phyloP scores from a whole-genome alignment of 345 rosid genomes.

The Brassica nigra region DNA sequence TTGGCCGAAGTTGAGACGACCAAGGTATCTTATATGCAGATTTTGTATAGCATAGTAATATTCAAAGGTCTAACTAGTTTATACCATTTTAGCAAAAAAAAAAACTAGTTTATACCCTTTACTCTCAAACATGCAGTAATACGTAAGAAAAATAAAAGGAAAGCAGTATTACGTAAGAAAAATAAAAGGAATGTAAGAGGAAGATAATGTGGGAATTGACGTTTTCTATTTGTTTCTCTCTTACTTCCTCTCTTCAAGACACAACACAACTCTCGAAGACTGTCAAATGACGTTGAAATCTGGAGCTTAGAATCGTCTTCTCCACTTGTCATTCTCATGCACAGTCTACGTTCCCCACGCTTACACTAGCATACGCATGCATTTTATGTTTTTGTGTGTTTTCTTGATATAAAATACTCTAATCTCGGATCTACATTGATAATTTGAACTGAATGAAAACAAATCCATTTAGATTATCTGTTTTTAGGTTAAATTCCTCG shows the following conservation, averaged over 20 bases:
- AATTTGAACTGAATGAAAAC: not conserved
- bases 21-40: not conserved
- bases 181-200: slow-evolving; percentile 26
- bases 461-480: slow-evolving; percentile 5
- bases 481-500: too few relatives aligned
- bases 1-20: not conserved
- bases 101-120: not conserved
- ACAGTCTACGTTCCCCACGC: slow-evolving; percentile 21
- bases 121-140: not conserved
- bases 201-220: slow-evolving; percentile 64
- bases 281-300: slow-evolving; percentile 62
- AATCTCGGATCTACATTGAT: not conserved
- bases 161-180: not conserved
- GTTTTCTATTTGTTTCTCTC: slow-evolving; percentile 37
- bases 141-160: slow-evolving; percentile 1
- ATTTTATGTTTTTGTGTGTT: not conserved
- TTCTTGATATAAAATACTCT: not conserved
- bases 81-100: not conserved
- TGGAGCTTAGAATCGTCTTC: slow-evolving; percentile 79
- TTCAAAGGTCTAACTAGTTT: not conserved
- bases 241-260: slow-evolving; percentile 22
- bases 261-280: slow-evolving; percentile 60
- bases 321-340: slow-evolving; percentile 56
- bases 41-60: not conserved
- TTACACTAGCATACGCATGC: slow-evolving; percentile 29